phyloP scores from a whole-genome alignment of 345 rosid genomes.

The Raphanus sativus region DNA sequence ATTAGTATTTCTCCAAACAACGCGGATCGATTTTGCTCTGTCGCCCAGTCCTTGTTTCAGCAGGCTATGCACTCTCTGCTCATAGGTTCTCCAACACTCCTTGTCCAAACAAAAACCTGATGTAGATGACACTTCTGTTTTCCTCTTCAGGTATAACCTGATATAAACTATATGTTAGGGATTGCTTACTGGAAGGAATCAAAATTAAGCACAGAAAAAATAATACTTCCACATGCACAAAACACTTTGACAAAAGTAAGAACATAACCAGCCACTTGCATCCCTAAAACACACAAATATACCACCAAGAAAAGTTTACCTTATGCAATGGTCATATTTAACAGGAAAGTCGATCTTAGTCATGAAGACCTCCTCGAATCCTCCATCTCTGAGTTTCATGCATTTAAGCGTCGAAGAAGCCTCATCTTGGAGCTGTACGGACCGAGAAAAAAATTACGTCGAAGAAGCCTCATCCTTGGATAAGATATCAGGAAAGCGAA shows the following conservation, averaged over 20 bases:
- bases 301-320: constrained; percentile 47
- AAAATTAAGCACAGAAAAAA: neutral
- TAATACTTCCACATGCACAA: too few relatives aligned
- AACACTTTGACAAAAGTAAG: too few relatives aligned
- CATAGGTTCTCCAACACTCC: constrained; percentile 86
- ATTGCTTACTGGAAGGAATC: neutral
- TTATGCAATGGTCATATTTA: constrained; percentile 72
- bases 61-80: constrained; percentile 66
- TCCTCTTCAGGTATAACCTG: constrained; percentile 71
- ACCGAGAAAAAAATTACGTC: neutral
- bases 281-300: neutral
- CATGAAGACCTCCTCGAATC: constrained; percentile 70
- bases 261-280: neutral
- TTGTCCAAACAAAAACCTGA: constrained; percentile 81
- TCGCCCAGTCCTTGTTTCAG: constrained; percentile 75
- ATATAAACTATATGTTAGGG: constrained; percentile 23
- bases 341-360: constrained; percentile 77
- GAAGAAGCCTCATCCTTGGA: neutral
- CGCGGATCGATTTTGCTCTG: constrained; percentile 75
- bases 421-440: constrained; percentile 72
- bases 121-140: constrained; percentile 38
- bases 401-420: constrained; percentile 66
- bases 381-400: constrained; percentile 67
- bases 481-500: neutral
- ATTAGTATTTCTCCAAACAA: constrained; percentile 68